Conservation (phyloP, 257 asterid species). For the Fraxinus pennsylvanica region DNA sequence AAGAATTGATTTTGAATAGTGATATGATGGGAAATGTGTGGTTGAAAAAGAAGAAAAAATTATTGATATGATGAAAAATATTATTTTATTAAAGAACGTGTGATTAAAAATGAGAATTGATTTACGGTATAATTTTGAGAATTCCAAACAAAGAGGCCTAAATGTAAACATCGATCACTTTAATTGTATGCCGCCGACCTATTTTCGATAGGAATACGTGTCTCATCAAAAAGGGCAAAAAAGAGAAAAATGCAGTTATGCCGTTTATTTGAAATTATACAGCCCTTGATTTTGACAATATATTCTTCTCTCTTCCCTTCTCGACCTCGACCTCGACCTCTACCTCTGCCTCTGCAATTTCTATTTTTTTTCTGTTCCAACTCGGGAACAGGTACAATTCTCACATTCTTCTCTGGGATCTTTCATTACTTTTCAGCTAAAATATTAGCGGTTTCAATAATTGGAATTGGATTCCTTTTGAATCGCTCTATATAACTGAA, state of each 20-base stretch:
- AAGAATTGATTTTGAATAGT: no score
- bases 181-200: neutral
- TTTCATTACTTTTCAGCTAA: slow-evolving; percentile 3
- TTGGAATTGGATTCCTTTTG: neutral
- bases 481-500: neutral
- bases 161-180: neutral
- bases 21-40: no score
- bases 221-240: neutral
- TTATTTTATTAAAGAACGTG: no score
- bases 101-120: no score
- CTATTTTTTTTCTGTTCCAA: neutral
- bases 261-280: neutral
- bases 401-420: neutral
- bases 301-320: neutral
- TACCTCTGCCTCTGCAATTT: neutral
- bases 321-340: neutral
- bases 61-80: no score
- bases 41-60: no score
- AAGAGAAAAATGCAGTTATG: neutral
- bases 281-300: neutral
- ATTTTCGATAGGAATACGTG: neutral
- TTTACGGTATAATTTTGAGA: no score
- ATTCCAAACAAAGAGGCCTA: no score
- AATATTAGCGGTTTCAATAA: neutral
- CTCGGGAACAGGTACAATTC: neutral